These are phyloP conservation scores for Anacardium occidentale DNA, from an alignment of 345 rosid species.

Conservation along the genomic window DNA sequence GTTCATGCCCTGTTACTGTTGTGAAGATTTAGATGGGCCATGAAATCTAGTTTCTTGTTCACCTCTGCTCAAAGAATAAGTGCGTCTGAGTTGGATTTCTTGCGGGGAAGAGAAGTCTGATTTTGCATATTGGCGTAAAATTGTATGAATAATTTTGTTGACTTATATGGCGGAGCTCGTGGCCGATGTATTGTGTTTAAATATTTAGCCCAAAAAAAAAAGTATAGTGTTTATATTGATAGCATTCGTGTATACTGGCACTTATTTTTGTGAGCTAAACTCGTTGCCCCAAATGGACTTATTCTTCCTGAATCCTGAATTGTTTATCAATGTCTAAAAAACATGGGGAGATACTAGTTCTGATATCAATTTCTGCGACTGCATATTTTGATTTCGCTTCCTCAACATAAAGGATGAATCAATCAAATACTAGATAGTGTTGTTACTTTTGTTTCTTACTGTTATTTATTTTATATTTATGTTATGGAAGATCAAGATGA, in stretches of 20 bases:
- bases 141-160: too few species aligned
- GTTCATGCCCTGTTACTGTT: constrained; percentile 72
- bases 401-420: too few species aligned
- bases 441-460: too few species aligned
- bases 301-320: not conserved
- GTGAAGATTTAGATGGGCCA: constrained; percentile 44
- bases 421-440: too few species aligned
- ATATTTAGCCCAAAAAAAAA: too few species aligned
- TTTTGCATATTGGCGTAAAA: too few species aligned
- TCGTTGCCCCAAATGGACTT: not conserved
- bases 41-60: constrained; percentile 11
- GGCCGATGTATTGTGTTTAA: too few species aligned
- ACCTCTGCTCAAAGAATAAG: constrained; percentile 9
- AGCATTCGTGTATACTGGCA: not conserved
- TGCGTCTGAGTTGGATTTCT: not conserved
- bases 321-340: not conserved
- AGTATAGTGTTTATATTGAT: too few species aligned
- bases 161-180: too few species aligned
- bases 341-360: not conserved
- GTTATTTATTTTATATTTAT: too few species aligned
- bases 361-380: not conserved
- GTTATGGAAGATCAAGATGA: too few species aligned
- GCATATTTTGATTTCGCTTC: too few species aligned
- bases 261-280: not conserved
- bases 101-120: not conserved